Evolutionary conservation across 352 stramenopile genomes (phyloP), one percentile per base, ranked within the genome.

Genomic region (Phytophthora pseudosyringae): DNA sequence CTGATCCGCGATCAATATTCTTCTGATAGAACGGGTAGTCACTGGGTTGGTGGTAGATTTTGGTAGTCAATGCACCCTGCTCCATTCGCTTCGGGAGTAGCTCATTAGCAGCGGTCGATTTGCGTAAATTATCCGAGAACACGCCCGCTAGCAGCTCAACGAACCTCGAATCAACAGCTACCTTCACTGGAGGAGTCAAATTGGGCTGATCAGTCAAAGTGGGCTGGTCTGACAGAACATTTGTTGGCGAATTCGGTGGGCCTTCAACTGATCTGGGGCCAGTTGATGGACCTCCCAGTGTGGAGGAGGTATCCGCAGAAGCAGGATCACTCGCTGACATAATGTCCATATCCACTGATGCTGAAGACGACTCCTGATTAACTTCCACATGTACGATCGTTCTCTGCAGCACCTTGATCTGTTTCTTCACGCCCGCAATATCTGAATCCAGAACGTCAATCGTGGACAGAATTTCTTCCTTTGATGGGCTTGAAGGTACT

Each of bases 381-480:
- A 86, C 46, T n/a, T 87, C 80, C 11, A 73, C 67, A 31, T 71
- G 70, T 59, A 67, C 52, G 41, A 93, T 77, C 8, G 63, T 70
- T 29, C 56, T 68, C 39, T 85, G 69, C 52, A 94, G 60, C 21
- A 69, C 45, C 43, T 76, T 75, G 11, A 96, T 89, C 35, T 93
- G 73, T n/a, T 86, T 80, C 63, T 94, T 92, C 9, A 93, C 58
- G 44, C 74, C 68, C 7, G 71, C 69, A 59, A 94, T 94, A 10
- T 77, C 75, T 0, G 78, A 88, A 59, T 96, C 88, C 10, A 96
- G 48, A 32, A 66, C 41, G 51, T 96, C 88, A 41, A 96, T 96
- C 12, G 86, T 80, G 5, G 68, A 75, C n/a, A 96, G 65, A 67
- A 96, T 93, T 21, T 82, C 71, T 59, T 94, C 85, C 55, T 96